phyloP scores from a whole-genome alignment of 805 yeast species.

The Yamadazyma paraphyllophila region DNA sequence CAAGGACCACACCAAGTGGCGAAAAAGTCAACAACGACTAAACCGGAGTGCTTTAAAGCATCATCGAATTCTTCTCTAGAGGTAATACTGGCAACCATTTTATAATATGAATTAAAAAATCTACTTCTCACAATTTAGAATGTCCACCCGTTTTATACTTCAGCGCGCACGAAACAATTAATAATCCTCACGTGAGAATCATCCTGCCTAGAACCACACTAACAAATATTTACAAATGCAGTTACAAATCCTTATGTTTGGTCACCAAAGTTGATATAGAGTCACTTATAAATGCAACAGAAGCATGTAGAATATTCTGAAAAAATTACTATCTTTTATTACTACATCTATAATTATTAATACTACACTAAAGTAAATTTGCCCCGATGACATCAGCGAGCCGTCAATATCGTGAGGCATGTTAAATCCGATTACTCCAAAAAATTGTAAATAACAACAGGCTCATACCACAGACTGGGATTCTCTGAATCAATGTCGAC shows the following conservation, averaged over 20 bases:
- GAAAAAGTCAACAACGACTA: slow-evolving; percentile 91
- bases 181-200: slow-evolving; percentile 9
- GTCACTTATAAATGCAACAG: too few species aligned
- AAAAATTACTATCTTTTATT: not conserved
- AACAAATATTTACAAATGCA: not conserved
- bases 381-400: not conserved
- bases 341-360: not conserved
- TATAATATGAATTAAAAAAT: not conserved
- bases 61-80: slow-evolving; percentile 58
- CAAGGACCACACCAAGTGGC: slow-evolving; percentile 99
- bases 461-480: slow-evolving; percentile 4
- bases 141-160: slow-evolving; percentile 3
- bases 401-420: not conserved
- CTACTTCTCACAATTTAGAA: slow-evolving; percentile 1
- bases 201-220: slow-evolving; percentile 4
- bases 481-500: not conserved
- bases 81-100: slow-evolving; percentile 37
- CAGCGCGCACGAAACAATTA: not conserved
- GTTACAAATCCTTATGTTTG: too few species aligned
- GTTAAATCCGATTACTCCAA: not conserved
- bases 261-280: too few species aligned
- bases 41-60: slow-evolving; percentile 60
- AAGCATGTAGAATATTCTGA: too few species aligned
- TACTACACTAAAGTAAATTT: not conserved
- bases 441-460: slow-evolving; percentile 10